phyloP scores from a whole-genome alignment of 2,329 filamentous ascomycete species.

The Colletotrichum trifolii region DNA sequence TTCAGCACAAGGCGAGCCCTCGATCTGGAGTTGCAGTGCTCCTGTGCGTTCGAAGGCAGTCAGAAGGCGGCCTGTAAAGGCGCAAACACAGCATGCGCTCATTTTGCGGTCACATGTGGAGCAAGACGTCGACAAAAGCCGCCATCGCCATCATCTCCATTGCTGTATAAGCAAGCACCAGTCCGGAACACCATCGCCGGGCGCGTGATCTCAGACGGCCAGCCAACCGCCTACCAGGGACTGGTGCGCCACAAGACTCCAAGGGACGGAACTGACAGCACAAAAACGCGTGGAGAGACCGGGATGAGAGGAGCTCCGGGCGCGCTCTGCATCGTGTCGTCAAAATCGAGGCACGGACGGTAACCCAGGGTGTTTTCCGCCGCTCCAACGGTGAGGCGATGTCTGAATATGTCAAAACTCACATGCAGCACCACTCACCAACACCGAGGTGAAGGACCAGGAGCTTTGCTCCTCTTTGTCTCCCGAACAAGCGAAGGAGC shows the following conservation, averaged over 20 bases:
- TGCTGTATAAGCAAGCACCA: neutral
- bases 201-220: neutral
- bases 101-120: neutral
- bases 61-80: neutral
- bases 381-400: too few species aligned
- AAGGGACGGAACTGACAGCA: conserved; percentile 18
- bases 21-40: neutral
- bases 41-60: neutral
- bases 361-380: neutral
- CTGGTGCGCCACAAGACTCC: conserved; percentile 13
- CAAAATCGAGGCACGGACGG: conserved; percentile 10
- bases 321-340: conserved; percentile 23
- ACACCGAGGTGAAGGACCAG: conserved; percentile 22
- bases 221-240: conserved; percentile 5
- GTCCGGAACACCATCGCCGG: neutral
- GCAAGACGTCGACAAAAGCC: neutral
- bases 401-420: neutral
- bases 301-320: conserved; percentile 26
- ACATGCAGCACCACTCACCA: neutral
- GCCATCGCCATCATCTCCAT: neutral
- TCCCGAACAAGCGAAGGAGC: neutral
- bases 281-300: conserved; percentile 27
- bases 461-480: conserved; percentile 3
- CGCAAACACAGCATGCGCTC: neutral
- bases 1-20: neutral